Conservation (phyloP, 352 stramenopile species). For the Phytophthora pinifolia region DNA sequence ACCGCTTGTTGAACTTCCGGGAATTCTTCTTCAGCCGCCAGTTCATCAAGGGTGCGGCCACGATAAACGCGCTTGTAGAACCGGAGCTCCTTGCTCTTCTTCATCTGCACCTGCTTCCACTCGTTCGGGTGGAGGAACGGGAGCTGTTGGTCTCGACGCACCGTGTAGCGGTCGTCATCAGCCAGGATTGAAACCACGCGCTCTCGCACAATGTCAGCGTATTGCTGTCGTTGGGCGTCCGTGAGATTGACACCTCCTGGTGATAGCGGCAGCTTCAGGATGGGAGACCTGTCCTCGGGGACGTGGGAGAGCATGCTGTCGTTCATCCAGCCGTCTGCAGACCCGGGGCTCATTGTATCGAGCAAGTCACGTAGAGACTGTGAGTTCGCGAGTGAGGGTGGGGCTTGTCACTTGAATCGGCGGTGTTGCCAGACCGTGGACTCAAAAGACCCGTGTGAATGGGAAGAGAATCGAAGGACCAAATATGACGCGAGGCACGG, state of each 20-base stretch:
- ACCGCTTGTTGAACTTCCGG: conserved; percentile 24
- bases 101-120: conserved; percentile 46
- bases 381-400: conserved; percentile 25
- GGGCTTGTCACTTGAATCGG: not conserved
- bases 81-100: conserved; percentile 31
- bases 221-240: conserved; percentile 36
- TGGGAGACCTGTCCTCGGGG: conserved; percentile 16
- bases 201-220: conserved; percentile 31
- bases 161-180: conserved; percentile 35
- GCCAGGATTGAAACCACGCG: conserved; percentile 37
- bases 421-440: not conserved
- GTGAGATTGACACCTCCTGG: conserved; percentile 29
- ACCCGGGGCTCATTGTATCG: conserved; percentile 11
- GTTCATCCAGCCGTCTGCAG: not conserved
- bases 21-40: conserved; percentile 30
- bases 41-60: conserved; percentile 24
- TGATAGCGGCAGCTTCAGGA: conserved; percentile 31
- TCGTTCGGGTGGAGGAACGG: conserved; percentile 36
- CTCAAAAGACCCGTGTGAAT: conserved; percentile 1
- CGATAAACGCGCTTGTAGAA: conserved; percentile 41
- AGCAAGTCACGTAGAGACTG: not conserved
- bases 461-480: conserved; percentile 14
- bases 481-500: conserved; percentile 22
- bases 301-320: conserved; percentile 29
- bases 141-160: conserved; percentile 24